Conservation (phyloP, 164 flowering plant genomes). For the Vitis labrusca region DNA sequence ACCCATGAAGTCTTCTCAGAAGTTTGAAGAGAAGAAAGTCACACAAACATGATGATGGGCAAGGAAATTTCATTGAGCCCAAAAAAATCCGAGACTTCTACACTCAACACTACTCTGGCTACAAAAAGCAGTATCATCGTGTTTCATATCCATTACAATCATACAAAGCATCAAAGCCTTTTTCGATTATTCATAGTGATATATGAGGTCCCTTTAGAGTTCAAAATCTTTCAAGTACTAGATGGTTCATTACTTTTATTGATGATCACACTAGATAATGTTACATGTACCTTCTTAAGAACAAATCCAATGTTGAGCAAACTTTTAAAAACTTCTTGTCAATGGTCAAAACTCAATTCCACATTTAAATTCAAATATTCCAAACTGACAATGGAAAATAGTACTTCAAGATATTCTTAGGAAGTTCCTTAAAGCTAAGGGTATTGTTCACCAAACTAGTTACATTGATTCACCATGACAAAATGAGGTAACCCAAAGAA, state of each 20-base stretch:
- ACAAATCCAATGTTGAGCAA: not conserved
- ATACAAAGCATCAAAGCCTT: not conserved
- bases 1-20: not conserved
- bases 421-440: slow-evolving; percentile 1
- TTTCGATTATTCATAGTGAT: no score
- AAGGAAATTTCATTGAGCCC: no score
- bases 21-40: not conserved
- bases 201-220: no score
- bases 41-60: no score
- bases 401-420: not conserved
- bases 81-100: no score
- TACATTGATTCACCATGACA: not conserved
- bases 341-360: slow-evolving; percentile 6
- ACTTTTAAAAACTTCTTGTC: not conserved
- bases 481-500: not conserved
- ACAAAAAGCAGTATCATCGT: not conserved
- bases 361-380: not conserved
- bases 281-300: not conserved
- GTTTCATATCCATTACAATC: not conserved
- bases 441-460: slow-evolving; percentile 1
- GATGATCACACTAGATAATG: not conserved
- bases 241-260: not conserved
- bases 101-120: no score
- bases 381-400: not conserved
- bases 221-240: no score